Evolutionary conservation across 2,329 filamentous ascomycete species (phyloP).

Genomic region (Leptographium galeiforme): DNA sequence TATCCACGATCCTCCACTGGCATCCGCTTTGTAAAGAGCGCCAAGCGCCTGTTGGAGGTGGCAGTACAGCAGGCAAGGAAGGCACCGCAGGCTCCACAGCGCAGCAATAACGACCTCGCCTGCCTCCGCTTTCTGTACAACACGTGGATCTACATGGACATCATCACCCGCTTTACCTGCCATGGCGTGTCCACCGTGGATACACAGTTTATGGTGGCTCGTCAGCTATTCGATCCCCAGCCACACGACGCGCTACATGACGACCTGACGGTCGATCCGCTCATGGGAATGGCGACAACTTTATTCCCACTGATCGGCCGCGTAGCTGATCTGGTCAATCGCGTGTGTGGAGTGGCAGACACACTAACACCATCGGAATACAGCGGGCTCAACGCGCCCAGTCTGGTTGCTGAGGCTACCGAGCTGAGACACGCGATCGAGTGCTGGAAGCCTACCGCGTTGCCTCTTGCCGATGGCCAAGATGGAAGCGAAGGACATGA

Average conservation of each 20-base stretch:
- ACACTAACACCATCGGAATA: neutral
- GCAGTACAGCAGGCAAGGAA: neutral
- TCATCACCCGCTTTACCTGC: conserved; percentile 5
- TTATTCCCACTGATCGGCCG: conserved; percentile 3
- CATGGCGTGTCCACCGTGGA: neutral
- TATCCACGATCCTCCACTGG: conserved; percentile 2
- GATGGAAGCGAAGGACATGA: neutral
- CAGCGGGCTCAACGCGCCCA: neutral
- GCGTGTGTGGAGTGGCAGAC: neutral
- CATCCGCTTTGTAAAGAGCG: conserved; percentile 1
- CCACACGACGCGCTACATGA: neutral
- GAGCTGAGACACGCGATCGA: neutral
- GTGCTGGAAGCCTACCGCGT: neutral
- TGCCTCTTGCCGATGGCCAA: neutral
- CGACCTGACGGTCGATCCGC: neutral
- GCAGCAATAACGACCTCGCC: neutral
- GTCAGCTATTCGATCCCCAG: neutral
- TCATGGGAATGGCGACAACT: conserved; percentile 1
- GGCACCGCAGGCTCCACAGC: neutral
- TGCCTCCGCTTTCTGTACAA: neutral
- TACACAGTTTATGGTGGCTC: neutral
- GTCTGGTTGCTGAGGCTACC: conserved; percentile 2
- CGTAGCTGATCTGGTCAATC: conserved; percentile 2
- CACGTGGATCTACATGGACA: conserved; percentile 6
- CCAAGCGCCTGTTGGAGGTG: neutral